Base-by-base conservation (phyloP, 805 yeast species). In the Blastobotrys americana region DNA sequence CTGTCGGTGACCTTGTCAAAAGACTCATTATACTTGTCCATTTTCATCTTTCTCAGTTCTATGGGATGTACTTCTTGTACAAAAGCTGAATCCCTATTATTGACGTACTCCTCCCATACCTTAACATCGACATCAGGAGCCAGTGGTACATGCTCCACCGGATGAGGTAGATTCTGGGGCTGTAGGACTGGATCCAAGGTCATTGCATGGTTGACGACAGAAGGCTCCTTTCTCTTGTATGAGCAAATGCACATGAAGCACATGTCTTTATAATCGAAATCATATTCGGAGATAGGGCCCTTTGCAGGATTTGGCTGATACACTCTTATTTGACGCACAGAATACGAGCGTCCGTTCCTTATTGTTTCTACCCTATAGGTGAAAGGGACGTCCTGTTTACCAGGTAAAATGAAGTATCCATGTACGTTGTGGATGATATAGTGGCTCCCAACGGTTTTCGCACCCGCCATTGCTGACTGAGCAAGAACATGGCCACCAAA, bases 401-500 rank as follows among this genome's bases (percentile, higher is more conserved):
- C 64, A 0, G 62, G 61, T 20, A 45, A 50, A 21, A 60, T 44
- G 34, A 60, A 60, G 46, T 57, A 52, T 8, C 60, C 58, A 36
- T 54, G 57, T 27, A 51, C 44, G 47, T 56, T 51, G 35, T 57
- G 59, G 42, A 55, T 47, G 9, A 53, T 45, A 23, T 42, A 51
- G 10, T 41, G 43, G 8, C 37, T 37, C n/a, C 46, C 52, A 9
- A 52, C 54, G 1, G 63, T 58, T 28, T 37, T 36, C 8, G 55
- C 47, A 2, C 55, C 63, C 4, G 51, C 60, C 8, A 44, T 42
- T 3, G 52, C 51, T 4, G 53, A 47, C 39, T 58, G 63, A 10
- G 53, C 63, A 15, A 57, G 46, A 3, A 58, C 60, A 41, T 58
- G 63, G 25, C 63, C 63, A 15, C 59, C 60, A 49, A 56, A 57